Evolutionary conservation across 208 protist species (phyloP), one percentile per base, ranked within the genome.

Genomic region (Balamuthia mandrillaris): DNA sequence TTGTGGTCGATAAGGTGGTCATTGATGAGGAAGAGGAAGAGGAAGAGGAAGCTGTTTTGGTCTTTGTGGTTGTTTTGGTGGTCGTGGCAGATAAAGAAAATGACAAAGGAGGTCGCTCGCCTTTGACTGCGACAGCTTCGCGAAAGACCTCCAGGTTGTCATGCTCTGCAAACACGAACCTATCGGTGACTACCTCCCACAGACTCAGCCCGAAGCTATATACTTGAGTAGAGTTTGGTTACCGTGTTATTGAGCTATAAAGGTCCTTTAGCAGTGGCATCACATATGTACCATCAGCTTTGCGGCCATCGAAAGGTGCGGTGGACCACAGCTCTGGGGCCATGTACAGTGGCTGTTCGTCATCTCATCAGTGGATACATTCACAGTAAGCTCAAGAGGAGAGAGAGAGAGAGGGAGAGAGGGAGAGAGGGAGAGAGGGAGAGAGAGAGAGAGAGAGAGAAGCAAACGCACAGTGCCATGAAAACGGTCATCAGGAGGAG

Each of bases 401-500:
- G 10, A 10, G 41, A 35, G 1, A 10, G 24, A 6, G 4, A 0
- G 60, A 29, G 29, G 60, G 29, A 35, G 16, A 68, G 29, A 39
- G 18, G n/a, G 12, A n/a, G 14, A 27, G 12, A 27, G n/a, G 9
- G 18, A 27, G 47, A 10, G 68, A 41, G 31, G 1, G 6, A 33
- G 37, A 44, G 63, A 1, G 2, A 44, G 63, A 18, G 31, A 60
- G 18, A 27, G 39, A n/a, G n/a, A 56, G 18, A 56, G 18, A 24
- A 24, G 18, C 68, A n/a, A 60, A 79, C 70, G 45, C 70, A 79
- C 58, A 39, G 70, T 79, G 18, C 70, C 70, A 21, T 79, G 70
- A 21, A 79, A 79, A 24, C 27, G 70, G 1, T 58, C 70, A n/a
- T 79, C 70, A n/a, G 70, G 70, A 21, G 51, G 51, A 9, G 70